Conservation (phyloP, 768 basidiomycete genomes). For the Boletus rubroflammeus region DNA sequence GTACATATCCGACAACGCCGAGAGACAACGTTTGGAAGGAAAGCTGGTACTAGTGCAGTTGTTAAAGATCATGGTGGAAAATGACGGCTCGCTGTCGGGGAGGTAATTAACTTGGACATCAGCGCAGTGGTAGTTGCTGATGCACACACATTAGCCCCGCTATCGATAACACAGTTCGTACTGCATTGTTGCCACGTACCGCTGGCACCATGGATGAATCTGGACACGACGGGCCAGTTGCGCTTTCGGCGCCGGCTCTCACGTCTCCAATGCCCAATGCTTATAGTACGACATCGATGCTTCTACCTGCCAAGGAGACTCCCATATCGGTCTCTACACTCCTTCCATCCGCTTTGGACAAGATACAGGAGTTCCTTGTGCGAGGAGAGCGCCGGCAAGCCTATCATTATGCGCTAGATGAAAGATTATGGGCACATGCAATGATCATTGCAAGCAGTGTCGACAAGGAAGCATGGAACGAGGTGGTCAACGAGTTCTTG, state of each 20-base stretch:
- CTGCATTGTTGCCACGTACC: conserved; percentile 63
- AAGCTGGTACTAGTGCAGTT: conserved; percentile 72
- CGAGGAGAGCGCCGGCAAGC: conserved; percentile 85
- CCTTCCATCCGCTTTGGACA: conserved; percentile 62
- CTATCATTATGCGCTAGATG: conserved; percentile 82
- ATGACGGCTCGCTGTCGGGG: conserved; percentile 84
- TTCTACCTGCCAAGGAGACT: conserved; percentile 39
- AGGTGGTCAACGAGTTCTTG: conserved; percentile 83
- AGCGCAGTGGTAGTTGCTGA: conserved; percentile 14
- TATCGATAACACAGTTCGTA: conserved; percentile 71
- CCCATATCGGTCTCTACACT: conserved; percentile 59
- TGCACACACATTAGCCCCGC: conserved; percentile 43
- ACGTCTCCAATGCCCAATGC: conserved; percentile 23
- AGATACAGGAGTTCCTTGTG: conserved; percentile 74
- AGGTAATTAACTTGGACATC: conserved; percentile 48
- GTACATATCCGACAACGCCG: conserved; percentile 55
- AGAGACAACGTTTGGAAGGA: conserved; percentile 65
- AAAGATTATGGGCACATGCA: conserved; percentile 93
- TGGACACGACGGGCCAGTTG: conserved; percentile 19
- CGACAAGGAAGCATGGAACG: conserved; percentile 92
- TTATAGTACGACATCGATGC: conserved; percentile 12
- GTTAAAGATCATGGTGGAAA: conserved; percentile 77
- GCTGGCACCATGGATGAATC: conserved; percentile 27
- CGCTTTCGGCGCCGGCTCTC: conserved; percentile 30
- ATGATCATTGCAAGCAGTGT: conserved; percentile 91